Conservation (phyloP, 371 early-diverging fungal genomes). For the Paraphysoderma sedebokerense region DNA sequence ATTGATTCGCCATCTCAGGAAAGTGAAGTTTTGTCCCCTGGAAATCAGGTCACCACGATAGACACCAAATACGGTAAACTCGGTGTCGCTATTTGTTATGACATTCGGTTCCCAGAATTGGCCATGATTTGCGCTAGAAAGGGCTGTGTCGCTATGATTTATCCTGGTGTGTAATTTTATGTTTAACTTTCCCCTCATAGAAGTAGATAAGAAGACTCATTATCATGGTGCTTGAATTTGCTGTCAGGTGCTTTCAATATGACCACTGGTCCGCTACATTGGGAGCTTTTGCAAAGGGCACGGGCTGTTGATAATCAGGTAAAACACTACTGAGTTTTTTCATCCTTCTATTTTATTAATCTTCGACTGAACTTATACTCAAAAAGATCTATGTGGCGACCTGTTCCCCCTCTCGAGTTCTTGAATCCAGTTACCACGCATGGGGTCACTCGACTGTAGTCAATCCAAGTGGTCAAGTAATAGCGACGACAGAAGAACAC, state of each 20-base stretch:
- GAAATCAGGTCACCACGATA: conserved; percentile 51
- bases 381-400: conserved; percentile 59
- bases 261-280: conserved; percentile 86
- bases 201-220: background rate
- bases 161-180: conserved; percentile 47
- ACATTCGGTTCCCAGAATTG: conserved; percentile 88
- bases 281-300: conserved; percentile 82
- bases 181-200: background rate
- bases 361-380: background rate
- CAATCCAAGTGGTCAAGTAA: conserved; percentile 57
- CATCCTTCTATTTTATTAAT: background rate
- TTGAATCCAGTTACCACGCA: conserved; percentile 56
- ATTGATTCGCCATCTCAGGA: too few relatives aligned
- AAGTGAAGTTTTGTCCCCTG: conserved; percentile 63
- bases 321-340: background rate
- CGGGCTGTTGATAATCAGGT: conserved; percentile 53
- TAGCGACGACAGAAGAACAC: conserved; percentile 49
- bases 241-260: conserved; percentile 65
- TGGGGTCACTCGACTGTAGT: conserved; percentile 91
- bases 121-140: conserved; percentile 42
- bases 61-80: conserved; percentile 68
- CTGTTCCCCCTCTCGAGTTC: conserved; percentile 84
- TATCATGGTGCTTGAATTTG: too few relatives aligned
- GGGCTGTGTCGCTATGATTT: conserved; percentile 83
- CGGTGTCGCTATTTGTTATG: conserved; percentile 92